Evolutionary conservation across 2,329 filamentous ascomycete species (phyloP).

Genomic region (Phaeosphaeria sp.): DNA sequence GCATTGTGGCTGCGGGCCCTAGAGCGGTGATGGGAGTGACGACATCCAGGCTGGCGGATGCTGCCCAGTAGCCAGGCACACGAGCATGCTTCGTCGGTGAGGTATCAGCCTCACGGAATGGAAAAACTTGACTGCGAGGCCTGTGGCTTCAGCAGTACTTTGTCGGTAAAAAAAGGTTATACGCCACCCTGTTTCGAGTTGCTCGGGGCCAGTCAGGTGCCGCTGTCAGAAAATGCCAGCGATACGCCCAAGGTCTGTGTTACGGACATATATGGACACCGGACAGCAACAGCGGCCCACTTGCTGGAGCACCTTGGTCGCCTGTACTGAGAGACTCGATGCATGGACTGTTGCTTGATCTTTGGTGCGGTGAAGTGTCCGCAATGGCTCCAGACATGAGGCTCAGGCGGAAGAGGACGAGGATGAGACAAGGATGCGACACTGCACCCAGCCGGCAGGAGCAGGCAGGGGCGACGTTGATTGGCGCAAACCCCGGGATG

Average conservation of each 20-base stretch:
- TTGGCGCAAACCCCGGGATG: conserved; percentile 22
- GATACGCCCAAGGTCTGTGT: background rate
- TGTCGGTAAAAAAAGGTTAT: background rate
- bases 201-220: background rate
- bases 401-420: conserved; percentile 1
- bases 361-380: conserved; percentile 11
- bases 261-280: background rate
- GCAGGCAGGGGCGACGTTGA: conserved; percentile 15
- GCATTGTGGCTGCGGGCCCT: background rate
- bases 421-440: conserved; percentile 21
- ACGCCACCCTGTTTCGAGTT: background rate
- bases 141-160: background rate
- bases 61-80: conserved; percentile 12
- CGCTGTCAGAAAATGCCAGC: background rate
- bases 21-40: background rate
- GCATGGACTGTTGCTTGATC: background rate
- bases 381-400: conserved; percentile 1
- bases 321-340: background rate
- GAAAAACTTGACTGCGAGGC: conserved; percentile 2
- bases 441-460: conserved; percentile 10
- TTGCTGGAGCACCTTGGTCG: background rate
- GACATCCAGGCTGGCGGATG: background rate
- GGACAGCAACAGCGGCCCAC: conserved; percentile 1
- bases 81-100: background rate
- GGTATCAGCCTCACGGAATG: background rate